A percentile compares a stretch with the other conserved stretches of the same genome.
Evolutionary conservation across 2,329 filamentous ascomycete genomes (phyloP).

Genomic region (Intubia oerlemansii): DNA sequence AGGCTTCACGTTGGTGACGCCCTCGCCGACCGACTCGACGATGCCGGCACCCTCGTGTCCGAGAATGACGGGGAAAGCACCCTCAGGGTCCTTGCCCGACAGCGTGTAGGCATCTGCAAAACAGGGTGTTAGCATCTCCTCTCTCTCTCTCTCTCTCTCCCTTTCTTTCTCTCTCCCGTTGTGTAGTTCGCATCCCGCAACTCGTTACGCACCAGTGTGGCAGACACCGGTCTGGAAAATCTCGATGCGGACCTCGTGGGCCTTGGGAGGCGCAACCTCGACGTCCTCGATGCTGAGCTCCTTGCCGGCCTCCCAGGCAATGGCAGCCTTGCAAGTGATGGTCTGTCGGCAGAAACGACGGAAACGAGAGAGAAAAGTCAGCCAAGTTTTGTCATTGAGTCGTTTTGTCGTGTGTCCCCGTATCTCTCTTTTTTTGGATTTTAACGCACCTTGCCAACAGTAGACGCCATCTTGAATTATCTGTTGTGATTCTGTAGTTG

Average conservation of each 20-base stretch:
- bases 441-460: constrained; percentile 26
- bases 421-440: background rate
- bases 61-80: constrained; percentile 72
- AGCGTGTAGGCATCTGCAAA: constrained; percentile 78
- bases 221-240: constrained; percentile 97
- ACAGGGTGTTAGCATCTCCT: too few species aligned
- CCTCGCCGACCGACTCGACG: constrained; percentile 80
- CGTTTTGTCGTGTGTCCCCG: background rate
- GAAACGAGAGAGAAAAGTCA: too few species aligned
- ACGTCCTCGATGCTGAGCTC: constrained; percentile 77
- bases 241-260: constrained; percentile 90
- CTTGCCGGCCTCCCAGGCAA: constrained; percentile 93
- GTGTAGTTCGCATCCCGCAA: background rate
- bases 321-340: constrained; percentile 91
- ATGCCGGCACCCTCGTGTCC: constrained; percentile 84
- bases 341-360: constrained; percentile 36
- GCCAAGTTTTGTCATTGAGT: background rate
- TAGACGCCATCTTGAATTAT: constrained; percentile 25
- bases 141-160: too few species aligned
- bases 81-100: constrained; percentile 92
- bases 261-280: constrained; percentile 73
- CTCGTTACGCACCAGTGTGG: constrained; percentile 52
- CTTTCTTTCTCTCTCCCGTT: background rate
- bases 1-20: constrained; percentile 78
- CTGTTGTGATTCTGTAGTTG: too few species aligned